Percentiles rank a stretch among this genome's conserved stretches.
These are phyloP conservation scores for Microthyrium microscopicum DNA, from an alignment of 2,329 filamentous ascomycete species.

Conservation along the genomic window DNA sequence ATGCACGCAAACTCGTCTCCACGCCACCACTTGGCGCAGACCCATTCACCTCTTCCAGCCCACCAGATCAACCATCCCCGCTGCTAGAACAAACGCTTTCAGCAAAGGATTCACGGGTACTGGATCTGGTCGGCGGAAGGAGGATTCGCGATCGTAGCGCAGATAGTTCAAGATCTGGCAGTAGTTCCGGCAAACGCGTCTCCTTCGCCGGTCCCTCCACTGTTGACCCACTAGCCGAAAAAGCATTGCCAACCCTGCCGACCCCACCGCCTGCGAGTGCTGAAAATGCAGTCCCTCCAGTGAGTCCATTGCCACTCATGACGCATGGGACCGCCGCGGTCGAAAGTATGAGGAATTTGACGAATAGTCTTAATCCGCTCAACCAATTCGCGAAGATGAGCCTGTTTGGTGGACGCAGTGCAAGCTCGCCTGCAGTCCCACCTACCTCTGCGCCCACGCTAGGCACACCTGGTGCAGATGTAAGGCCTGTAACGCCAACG, in stretches of 20 bases:
- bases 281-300: slow-evolving; percentile 13
- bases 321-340: slow-evolving; percentile 32
- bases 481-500: slow-evolving; percentile 11
- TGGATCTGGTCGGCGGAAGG: slow-evolving; percentile 51
- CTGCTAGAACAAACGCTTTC: slow-evolving; percentile 41
- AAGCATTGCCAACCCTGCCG: slow-evolving; percentile 6
- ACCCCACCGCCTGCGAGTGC: slow-evolving; percentile 18
- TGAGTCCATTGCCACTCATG: slow-evolving; percentile 10
- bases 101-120: too few species aligned
- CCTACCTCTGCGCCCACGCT: slow-evolving; percentile 22
- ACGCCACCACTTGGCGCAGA: slow-evolving; percentile 38
- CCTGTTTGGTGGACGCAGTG: slow-evolving; percentile 54
- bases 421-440: slow-evolving; percentile 27
- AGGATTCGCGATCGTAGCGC: slow-evolving; percentile 53
- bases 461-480: slow-evolving; percentile 12
- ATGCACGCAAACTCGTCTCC: slow-evolving; percentile 75
- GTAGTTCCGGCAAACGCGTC: slow-evolving; percentile 42
- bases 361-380: slow-evolving; percentile 69
- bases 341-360: slow-evolving; percentile 66
- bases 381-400: slow-evolving; percentile 59
- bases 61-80: slow-evolving; percentile 18
- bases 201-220: slow-evolving; percentile 20
- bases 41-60: too few species aligned
- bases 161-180: slow-evolving; percentile 50
- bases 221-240: not conserved